Base-by-base conservation (phyloP, 2,329 filamentous ascomycete species). In the Didymella lethalis region DNA sequence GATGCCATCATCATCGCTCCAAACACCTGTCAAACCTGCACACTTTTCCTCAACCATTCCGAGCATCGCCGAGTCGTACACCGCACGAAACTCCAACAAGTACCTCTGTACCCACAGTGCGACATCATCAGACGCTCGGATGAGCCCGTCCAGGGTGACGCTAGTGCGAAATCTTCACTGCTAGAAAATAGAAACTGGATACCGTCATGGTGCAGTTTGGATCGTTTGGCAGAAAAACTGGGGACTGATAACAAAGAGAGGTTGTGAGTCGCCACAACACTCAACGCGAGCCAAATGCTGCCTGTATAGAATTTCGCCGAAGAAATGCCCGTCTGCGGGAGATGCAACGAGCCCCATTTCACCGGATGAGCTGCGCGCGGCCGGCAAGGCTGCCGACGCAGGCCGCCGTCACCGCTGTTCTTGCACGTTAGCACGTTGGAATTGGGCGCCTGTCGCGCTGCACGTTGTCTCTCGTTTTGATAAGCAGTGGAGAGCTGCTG, bases 141-240 rank as follows among this genome's bases (percentile, higher is more conserved):
- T 40, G 51, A 57, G 62, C 25, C 65, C 62, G 61, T 64, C 53
- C 47, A 64, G 53, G 49, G 56, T 44, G 61, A 41, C 62, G 60
- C 64, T 68, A 67, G 62, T 59, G 67, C 59, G 66, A 56, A 65
- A 64, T 50, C 46, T 64, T 61, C 66, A 60, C 61, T 60, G 58
- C 67, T 66, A 71, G 65, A 67, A 57, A 69, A 69, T 57, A 59
- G 61, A 62, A 67, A 67, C 63, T 67, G 67, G 67, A 63, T 65
- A 69, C 61, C 65, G 61, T 69, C 65, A 68, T 64, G 45, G 62
- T 64, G 65, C 57, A 62, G 60, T 61, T 55, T 52, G 63, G 48
- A 66, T 48, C 49, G 62, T 63, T 60, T 59, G 62, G 50, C 43
- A 49, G 59, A 49, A 64, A 67, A 69, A 69, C 56, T 65, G 68